Evolutionary conservation across 208 protist genomes (phyloP), one percentile per base, ranked within the genome.

Genomic region (Tritrichomonas musculus): DNA sequence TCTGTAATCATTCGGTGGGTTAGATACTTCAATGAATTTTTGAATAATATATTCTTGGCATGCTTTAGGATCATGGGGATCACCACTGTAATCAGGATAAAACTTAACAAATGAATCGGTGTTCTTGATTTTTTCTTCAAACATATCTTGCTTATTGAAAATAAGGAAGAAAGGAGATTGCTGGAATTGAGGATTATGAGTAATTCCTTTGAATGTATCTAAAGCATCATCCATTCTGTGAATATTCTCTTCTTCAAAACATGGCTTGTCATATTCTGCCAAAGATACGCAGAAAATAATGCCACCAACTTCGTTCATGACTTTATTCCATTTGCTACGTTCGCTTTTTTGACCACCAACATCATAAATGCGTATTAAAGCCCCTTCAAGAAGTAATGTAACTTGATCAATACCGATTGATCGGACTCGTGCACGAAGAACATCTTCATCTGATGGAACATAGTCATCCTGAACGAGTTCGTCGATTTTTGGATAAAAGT

Each of bases 271-370:
- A 41, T 69, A 92, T 92, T 92, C 88, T 36, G 55, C 57, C 9
- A 92, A 92, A 47, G 88, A 64, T 36, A 69, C 88, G 14, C 36
- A 47, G 44, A 92, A 92, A 39, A 92, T 92, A 66, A 66, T 22
- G 39, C 88, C 50, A 33, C 25, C 39, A 64, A 92, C 88, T 44
- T 92, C 50, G 33, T 73, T n/a, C 50, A 92, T 72, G 49, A 69
- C 30, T 33, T 92, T 64, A 3, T 44, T 41, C 96, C 92, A 98
- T 93, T 95, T 95, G 22, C 50, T 44, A 57, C 94, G 93, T 65
- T 95, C 94, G 41, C n/a, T 94, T 47, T 93, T 88, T 77, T 95
- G 94, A 64, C 94, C 94, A 93, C 94, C 94, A 41, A 95, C 94
- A 72, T 95, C 94, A 50, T 69, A 92, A n/a, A 92, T 92, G 25